phyloP scores from a whole-genome alignment of 2,329 filamentous ascomycete genomes.

The Leptographium procerum region DNA sequence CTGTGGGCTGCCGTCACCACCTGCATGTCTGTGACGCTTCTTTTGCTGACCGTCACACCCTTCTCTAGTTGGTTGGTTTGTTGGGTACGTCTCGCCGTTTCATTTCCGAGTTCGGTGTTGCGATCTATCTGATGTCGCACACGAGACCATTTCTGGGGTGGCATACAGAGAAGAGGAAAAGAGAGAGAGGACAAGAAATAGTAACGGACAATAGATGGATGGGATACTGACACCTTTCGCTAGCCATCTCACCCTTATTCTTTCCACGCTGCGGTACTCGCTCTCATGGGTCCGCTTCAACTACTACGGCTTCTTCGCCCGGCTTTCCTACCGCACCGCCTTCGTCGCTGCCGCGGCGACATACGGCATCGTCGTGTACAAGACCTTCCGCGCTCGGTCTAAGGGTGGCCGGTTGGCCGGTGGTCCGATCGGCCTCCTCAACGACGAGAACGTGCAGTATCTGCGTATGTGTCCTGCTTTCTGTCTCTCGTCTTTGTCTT shows the following conservation, averaged over 20 bases:
- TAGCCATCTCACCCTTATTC: slow-evolving; percentile 77
- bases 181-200: background rate
- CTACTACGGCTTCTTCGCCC: slow-evolving; percentile 65
- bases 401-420: slow-evolving; percentile 36
- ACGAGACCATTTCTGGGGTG: background rate
- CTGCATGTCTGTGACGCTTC: background rate
- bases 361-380: slow-evolving; percentile 98
- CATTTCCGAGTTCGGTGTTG: background rate
- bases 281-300: slow-evolving; percentile 86
- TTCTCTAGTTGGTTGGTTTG: slow-evolving; percentile 61
- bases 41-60: slow-evolving; percentile 4
- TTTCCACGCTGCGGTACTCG: slow-evolving; percentile 71
- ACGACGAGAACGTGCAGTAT: slow-evolving; percentile 97
- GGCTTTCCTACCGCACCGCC: slow-evolving; percentile 77
- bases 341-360: slow-evolving; percentile 84
- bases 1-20: background rate
- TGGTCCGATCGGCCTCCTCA: slow-evolving; percentile 54
- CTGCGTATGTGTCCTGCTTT: slow-evolving; percentile 53
- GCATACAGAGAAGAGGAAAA: background rate
- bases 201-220: background rate
- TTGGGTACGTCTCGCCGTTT: slow-evolving; percentile 49
- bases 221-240: background rate
- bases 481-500: background rate
- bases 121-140: background rate
- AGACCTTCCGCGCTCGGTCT: slow-evolving; percentile 79